phyloP scores from a whole-genome alignment of 1,284 basidiomycete species.

The Grifola frondosa region DNA sequence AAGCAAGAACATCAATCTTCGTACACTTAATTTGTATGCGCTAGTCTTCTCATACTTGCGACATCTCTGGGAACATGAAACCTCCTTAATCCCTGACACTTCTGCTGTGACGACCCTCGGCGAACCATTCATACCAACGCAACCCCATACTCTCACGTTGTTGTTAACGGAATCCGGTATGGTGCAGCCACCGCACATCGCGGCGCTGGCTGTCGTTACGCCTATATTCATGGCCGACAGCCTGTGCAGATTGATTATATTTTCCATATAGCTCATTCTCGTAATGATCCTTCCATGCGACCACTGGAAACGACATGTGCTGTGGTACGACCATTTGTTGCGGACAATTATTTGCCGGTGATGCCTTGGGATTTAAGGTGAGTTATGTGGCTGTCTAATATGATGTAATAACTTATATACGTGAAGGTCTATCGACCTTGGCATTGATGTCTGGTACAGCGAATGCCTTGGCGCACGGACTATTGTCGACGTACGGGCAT shows the following conservation, averaged over 20 bases:
- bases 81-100: no score
- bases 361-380: background rate
- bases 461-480: background rate
- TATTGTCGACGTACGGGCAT: background rate
- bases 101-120: no score
- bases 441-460: background rate
- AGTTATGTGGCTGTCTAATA: background rate
- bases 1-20: no score
- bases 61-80: no score
- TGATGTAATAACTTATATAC: background rate
- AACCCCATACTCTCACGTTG: background rate
- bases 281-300: background rate
- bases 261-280: background rate
- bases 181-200: background rate
- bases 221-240: background rate
- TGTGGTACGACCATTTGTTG: background rate
- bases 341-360: background rate
- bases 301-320: background rate
- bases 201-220: background rate
- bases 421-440: background rate
- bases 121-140: constrained; percentile 1
- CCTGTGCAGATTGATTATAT: background rate
- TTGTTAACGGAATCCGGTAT: background rate
- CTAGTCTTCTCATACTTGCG: no score
- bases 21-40: no score